Base-by-base conservation (phyloP, 176 grass and related monocot genomes). In the Thinopyrum elongatum region DNA sequence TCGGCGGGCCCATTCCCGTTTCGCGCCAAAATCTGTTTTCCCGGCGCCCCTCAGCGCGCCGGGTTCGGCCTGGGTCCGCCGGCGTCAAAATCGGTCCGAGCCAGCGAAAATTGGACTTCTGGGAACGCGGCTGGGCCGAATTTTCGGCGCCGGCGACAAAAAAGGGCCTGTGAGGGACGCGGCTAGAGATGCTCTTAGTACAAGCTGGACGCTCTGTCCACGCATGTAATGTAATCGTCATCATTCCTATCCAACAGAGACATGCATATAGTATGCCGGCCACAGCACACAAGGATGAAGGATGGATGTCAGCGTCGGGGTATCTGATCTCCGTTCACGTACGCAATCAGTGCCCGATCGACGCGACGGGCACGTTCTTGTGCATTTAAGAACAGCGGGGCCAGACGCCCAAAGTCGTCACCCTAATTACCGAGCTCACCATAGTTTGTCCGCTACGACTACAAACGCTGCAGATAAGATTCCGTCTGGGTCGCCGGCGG, bases 331-430 rank as follows among this genome's bases (percentile, higher is more conserved):
- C 73, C 88, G 25, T 79, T 39, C 65, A 35, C 4, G 25, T 3
- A 90, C 84, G 88, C 88, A 86, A 86, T 49, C 23, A 53, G 62
- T 34, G 79, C 29, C 27, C 19, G 7, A 22, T 57, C 53, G 74
- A 47, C 4, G 25, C 30, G 22, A 26, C 26, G 25, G 7, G 22
- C 22, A 33, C 65, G 19, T 71, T 16, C 17, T 15, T 51, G 27
- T 30, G 51, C 39, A 55, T 55, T 84, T 80, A 63, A 79, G 38
- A 89, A 74, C 67, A 38, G 76, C 55, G 78, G 61, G 83, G 49
- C 49, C 72, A 1, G n/a, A 29, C 28, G 14, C 39, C 71, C 14
- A 77, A 76, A 63, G n/a, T 82, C 57, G 63, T 78, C 79, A 41
- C 26, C 83, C 22, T 30, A 5, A 39, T 41, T 27, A 41, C 69